Conservation (phyloP, 257 asterid species). For the Misopates orontium region DNA sequence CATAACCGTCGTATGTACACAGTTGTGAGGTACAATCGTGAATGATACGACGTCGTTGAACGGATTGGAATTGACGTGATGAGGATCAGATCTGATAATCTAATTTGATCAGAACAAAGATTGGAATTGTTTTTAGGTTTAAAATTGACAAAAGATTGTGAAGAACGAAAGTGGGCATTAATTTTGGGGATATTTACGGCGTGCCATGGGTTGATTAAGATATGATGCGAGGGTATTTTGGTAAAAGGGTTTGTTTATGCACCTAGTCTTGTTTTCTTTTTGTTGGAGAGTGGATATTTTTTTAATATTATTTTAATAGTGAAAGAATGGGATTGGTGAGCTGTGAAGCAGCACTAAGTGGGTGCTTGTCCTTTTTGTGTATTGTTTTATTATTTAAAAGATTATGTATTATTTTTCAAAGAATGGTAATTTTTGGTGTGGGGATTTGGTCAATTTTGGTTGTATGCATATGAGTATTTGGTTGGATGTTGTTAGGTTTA, state of each 20-base stretch:
- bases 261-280: too few species aligned
- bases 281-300: background rate
- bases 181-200: slow-evolving; percentile 9
- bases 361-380: background rate
- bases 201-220: background rate
- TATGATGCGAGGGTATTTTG: slow-evolving; percentile 25
- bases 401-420: background rate
- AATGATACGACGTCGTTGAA: slow-evolving; percentile 35
- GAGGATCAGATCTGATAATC: slow-evolving; percentile 45
- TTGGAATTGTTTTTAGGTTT: background rate
- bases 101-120: slow-evolving; percentile 8
- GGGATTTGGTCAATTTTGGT: background rate
- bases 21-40: slow-evolving; percentile 32
- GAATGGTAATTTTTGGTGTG: background rate
- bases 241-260: slow-evolving; percentile 14
- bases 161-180: slow-evolving; percentile 28
- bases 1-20: slow-evolving; percentile 45
- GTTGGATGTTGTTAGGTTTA: background rate
- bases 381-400: background rate
- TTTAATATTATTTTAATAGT: background rate
- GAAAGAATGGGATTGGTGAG: slow-evolving; percentile 1
- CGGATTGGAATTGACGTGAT: slow-evolving; percentile 24
- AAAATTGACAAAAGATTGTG: too few species aligned
- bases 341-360: slow-evolving; percentile 13
- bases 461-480: background rate